Conservation (phyloP, 208 protist genomes). For the Leptomonas pyrrhocoris region DNA sequence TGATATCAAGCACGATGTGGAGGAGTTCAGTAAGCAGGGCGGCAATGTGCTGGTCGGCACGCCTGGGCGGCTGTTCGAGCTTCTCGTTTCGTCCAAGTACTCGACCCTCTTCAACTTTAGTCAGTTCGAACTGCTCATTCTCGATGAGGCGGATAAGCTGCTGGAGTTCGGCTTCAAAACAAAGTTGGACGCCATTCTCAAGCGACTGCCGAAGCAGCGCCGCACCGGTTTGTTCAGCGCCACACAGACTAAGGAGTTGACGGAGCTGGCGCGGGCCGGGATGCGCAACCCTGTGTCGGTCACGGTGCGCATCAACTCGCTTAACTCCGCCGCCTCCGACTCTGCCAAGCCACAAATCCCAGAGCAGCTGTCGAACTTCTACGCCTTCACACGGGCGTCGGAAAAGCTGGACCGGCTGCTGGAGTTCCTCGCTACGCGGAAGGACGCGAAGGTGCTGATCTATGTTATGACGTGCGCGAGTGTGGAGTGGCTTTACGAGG, state of each 20-base stretch:
- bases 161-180: conserved; percentile 94
- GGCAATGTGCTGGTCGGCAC: conserved; percentile 92
- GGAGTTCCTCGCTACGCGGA: conserved; percentile 64
- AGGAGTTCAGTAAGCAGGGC: conserved; percentile 77
- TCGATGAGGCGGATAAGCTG: conserved; percentile 94
- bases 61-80: conserved; percentile 89
- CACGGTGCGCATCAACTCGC: conserved; percentile 71
- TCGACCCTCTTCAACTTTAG: conserved; percentile 72
- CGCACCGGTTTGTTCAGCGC: conserved; percentile 93
- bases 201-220: conserved; percentile 89
- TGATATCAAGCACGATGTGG: conserved; percentile 79
- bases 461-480: conserved; percentile 94
- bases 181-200: conserved; percentile 90
- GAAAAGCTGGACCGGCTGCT: conserved; percentile 90
- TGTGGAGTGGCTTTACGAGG: conserved; percentile 90
- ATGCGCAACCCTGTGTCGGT: conserved; percentile 93
- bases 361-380: conserved; percentile 89
- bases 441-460: conserved; percentile 86
- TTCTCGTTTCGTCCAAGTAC: conserved; percentile 89
- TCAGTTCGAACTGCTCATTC: conserved; percentile 89
- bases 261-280: conserved; percentile 86
- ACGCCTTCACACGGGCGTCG: conserved; percentile 69
- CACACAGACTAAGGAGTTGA: conserved; percentile 92
- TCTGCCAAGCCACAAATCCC: conserved; percentile 86
- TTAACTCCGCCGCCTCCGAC: conserved; percentile 45